Evolutionary conservation across 805 yeast species (phyloP), one percentile per base, ranked within the genome.

Genomic region (Grigorovia humatica): DNA sequence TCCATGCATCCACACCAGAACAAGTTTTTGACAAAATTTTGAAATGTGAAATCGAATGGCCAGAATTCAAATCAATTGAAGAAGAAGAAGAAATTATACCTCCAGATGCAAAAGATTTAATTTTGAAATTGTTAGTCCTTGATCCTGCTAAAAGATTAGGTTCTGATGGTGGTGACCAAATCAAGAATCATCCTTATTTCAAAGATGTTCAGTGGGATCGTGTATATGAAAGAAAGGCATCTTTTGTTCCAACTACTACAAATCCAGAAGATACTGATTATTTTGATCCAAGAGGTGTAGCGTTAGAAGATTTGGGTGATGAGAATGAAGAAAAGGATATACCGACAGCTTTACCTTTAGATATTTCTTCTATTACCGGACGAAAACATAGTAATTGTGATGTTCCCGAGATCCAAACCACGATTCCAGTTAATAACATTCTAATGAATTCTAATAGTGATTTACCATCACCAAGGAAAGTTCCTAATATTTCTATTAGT

Each of bases 211-310:
- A 83, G 52, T 93, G 99, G 98, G 79, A 74, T 17, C 71, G 73
- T 1, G 73, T 93, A 17, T 87, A 82, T 62, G 73, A 72, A 17
- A 85, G 80, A 50, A 84, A 80, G 40, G 89, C 93, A 0, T 80
- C 95, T 0, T 93, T 93, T 69, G 81, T 89, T 8, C 99, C 99
- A 0, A 70, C 71, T 12, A 70, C 79, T 9, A 87, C 82, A 7
- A 77, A 88, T 59, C 96, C 96, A 0, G 95, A 86, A 60, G 82
- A 82, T 47, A 90, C 97, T 0, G 95, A 88, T 50, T 91, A 93
- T 63, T 93, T 91, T 67, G 99, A 93, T 60, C 58, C 76, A 4
- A 78, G 99, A 60, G 99, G 99, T 4, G 98, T 96, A 0, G 81
- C 76, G 11, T 69, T 86, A 61, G 74, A 78, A 47, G 64, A 63